Evolutionary conservation across 2,329 filamentous ascomycete species (phyloP), one percentile per base, ranked within the genome.

Genomic region (Pyrenophora teres): DNA sequence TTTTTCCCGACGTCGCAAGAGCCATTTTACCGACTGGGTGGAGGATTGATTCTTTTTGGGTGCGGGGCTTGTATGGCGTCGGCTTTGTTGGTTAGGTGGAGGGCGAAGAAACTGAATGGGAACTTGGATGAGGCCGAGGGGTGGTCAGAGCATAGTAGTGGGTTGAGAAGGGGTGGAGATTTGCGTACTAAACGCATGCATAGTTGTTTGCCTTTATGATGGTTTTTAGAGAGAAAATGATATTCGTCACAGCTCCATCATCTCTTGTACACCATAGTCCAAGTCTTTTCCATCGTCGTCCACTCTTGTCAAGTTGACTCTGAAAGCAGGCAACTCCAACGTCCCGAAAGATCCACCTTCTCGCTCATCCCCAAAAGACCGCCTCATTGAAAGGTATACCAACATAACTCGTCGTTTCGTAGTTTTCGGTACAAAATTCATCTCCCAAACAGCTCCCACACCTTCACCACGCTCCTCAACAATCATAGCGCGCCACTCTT

Each of bases 341-440:
- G 44, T 63, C 3, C 62, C 50, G n/a, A 65, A 62, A 2, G 33
- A 27, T 0, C 49, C 56, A 7, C 49, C 50, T 9, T 64, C 54
- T 1, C 45, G 56, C 19, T 56, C 32, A 18, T 63, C 56, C 56
- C 73, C 74, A 76, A 41, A 77, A 74, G 0, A 73, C 64, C 4
- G 70, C 19, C 42, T 74, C 72, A 21, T 73, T 74, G 9, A 74
- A 31, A 0, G 70, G 66, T 13, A 67, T 46, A 2, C 64, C 68
- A 2, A 60, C 74, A 54, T 76, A 76, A 16, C 60, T 59, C 2
- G 60, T 33, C 2, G 50, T 52, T 16, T 74, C 71, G 4, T 73
- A 55, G 50, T 76, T 60, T 0, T 61, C 63, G 3, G 65, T 33
- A 46, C 74, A 77, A 37, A 72, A 74, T 6, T 76, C 73, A 45